Conservation (phyloP, 768 basidiomycete genomes). For the Trametes cinnabarina region DNA sequence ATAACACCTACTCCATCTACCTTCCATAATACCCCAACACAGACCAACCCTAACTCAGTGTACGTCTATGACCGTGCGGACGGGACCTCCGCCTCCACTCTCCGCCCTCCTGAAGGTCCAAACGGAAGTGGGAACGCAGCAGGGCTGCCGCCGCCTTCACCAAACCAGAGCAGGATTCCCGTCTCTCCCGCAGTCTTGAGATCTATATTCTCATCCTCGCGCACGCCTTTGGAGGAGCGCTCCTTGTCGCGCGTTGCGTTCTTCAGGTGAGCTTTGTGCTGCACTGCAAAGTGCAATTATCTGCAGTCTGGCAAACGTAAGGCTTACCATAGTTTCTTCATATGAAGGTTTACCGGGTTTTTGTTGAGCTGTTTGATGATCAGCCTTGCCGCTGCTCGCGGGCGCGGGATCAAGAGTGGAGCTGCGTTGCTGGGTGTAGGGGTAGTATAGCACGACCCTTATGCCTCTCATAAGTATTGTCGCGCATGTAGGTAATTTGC, state of each 20-base stretch:
- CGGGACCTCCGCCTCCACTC: neutral
- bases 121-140: neutral
- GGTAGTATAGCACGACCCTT: slow-evolving; percentile 19
- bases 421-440: slow-evolving; percentile 69
- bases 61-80: slow-evolving; percentile 1
- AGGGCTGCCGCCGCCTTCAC: slow-evolving; percentile 28
- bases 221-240: slow-evolving; percentile 77
- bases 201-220: slow-evolving; percentile 84
- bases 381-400: slow-evolving; percentile 68
- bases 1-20: slow-evolving; percentile 25
- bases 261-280: slow-evolving; percentile 55
- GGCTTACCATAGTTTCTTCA: neutral
- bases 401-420: slow-evolving; percentile 62
- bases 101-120: neutral
- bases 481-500: too few relatives aligned
- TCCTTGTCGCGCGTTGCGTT: slow-evolving; percentile 83
- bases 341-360: slow-evolving; percentile 72
- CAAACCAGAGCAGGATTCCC: slow-evolving; percentile 61
- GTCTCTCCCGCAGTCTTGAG: slow-evolving; percentile 80
- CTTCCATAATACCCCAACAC: slow-evolving; percentile 19
- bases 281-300: neutral
- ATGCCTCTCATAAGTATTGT: too few relatives aligned
- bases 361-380: slow-evolving; percentile 80
- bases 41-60: slow-evolving; percentile 14
- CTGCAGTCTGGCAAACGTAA: neutral